phyloP scores from a whole-genome alignment of 83 land plant species.

The Picea mariana region DNA sequence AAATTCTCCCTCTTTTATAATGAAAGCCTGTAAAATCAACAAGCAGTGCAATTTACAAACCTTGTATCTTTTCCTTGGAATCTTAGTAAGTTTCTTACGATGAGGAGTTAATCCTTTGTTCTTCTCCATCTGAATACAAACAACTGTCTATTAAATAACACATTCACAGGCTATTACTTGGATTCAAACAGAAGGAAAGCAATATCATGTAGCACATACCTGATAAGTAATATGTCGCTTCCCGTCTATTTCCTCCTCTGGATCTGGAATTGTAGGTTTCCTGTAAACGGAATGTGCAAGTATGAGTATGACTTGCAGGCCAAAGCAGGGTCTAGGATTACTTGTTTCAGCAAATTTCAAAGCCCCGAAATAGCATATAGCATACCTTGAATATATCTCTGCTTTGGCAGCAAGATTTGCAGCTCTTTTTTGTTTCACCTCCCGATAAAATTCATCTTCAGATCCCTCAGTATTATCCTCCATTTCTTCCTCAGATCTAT shows the following conservation, averaged over 20 bases:
- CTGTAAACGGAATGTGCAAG: conserved; percentile 28
- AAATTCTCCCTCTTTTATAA: not conserved
- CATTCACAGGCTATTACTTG: conserved; percentile 8
- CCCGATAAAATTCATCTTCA: conserved; percentile 79
- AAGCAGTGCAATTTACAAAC: conserved; percentile 28
- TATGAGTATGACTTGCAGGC: no score
- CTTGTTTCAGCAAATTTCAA: conserved; percentile 1
- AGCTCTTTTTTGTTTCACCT: conserved; percentile 55
- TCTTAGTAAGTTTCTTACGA: conserved; percentile 86
- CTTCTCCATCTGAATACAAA: conserved; percentile 85
- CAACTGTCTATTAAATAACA: not conserved
- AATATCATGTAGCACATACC: conserved; percentile 35
- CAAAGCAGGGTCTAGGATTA: not conserved
- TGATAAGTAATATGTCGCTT: conserved; percentile 83
- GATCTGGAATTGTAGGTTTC: conserved; percentile 26
- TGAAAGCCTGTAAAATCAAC: not conserved
- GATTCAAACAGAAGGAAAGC: not conserved
- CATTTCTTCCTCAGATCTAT: conserved; percentile 16
- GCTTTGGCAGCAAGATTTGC: conserved; percentile 71
- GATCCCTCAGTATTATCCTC: conserved; percentile 25
- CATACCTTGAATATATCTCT: conserved; percentile 59
- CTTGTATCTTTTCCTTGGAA: conserved; percentile 98
- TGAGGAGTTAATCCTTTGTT: conserved; percentile 89
- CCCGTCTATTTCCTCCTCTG: conserved; percentile 69
- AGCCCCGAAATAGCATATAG: conserved; percentile 14